Base-by-base conservation (phyloP, 192 early-diverging fungal genomes). In the Umbelopsis isabellina region DNA sequence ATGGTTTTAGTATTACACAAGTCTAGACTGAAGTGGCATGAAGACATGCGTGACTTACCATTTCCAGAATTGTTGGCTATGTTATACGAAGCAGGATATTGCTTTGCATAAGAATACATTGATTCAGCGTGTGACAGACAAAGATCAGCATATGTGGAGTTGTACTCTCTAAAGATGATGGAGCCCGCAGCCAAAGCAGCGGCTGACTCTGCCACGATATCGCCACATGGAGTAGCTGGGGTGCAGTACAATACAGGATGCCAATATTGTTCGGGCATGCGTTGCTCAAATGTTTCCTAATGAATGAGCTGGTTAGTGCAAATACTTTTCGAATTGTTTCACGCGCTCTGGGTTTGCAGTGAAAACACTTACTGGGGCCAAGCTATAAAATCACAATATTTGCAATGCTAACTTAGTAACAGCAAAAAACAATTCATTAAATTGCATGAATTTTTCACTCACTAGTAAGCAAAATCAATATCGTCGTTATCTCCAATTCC, bases 101-200 rank as follows among this genome's bases (percentile, higher is more conserved):
- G 45, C 23, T 41, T 71, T 16, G 49, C 83, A 20, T 83, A 71
- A 11, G 48, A 46, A 45, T 76, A 86, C 16, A 86, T 73, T 18
- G 75, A 55, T 7, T 58, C 46, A 1, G 85, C 81, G 46, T 86
- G 85, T 5, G 64, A 55, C 46, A 81, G 75, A 18, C 83, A 66
- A 13, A 61, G 71, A 50, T 75, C 70, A 10, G 84, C 77, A 69
- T 83, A 88, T 9, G 72, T 58, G 2, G 67, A 44, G 52, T 88
- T 74, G 46, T 85, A 75, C 58, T 83, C 75, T 10, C 83, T 76
- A 68, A 85, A 89, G 18, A 85, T 53, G 44, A 86, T 74, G 0
- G 87, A 77, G 5, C 77, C 81, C 2, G 85, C 72, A 13, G 86
- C 85, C 35, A 89, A 70, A 6, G 87, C 86, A 2, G 87, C 86